Percentiles rank a stretch among this genome's conserved stretches.
These are phyloP conservation scores for Monilinia polystroma DNA, from an alignment of 2,329 filamentous ascomycete species.

Conservation along the genomic window DNA sequence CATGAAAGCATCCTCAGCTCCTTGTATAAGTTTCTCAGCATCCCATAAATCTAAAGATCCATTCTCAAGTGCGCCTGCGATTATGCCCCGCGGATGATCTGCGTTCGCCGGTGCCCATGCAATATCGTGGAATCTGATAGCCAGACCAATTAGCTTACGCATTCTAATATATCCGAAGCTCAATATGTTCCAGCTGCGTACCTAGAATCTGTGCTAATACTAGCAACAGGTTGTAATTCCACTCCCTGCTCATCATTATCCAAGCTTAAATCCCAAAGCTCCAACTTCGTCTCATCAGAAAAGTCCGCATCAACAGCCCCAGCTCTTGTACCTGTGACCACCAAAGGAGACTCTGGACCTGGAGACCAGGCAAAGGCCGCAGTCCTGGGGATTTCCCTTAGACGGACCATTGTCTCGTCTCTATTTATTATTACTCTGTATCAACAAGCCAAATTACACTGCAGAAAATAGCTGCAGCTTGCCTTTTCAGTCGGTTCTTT, in stretches of 20 bases:
- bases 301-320: constrained; percentile 97
- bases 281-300: constrained; percentile 93
- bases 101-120: constrained; percentile 85
- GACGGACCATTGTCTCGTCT: constrained; percentile 72
- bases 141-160: constrained; percentile 24
- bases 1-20: constrained; percentile 70
- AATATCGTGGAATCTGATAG: constrained; percentile 88
- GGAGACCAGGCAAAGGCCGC: constrained; percentile 97
- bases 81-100: constrained; percentile 78
- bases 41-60: constrained; percentile 93
- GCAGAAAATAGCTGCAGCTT: constrained; percentile 17
- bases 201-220: constrained; percentile 87
- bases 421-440: constrained; percentile 2
- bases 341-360: constrained; percentile 70
- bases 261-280: constrained; percentile 91
- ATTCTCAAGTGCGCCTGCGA: constrained; percentile 93
- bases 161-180: constrained; percentile 10
- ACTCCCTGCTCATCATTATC: constrained; percentile 72
- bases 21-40: constrained; percentile 64
- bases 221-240: constrained; percentile 82
- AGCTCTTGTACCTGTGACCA: constrained; percentile 91
- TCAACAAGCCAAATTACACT: constrained; percentile 22
- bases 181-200: constrained; percentile 45
- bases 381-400: constrained; percentile 94
- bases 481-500: constrained; percentile 8